Conservation (phyloP, 306 rosid species). For the Prunus mira region DNA sequence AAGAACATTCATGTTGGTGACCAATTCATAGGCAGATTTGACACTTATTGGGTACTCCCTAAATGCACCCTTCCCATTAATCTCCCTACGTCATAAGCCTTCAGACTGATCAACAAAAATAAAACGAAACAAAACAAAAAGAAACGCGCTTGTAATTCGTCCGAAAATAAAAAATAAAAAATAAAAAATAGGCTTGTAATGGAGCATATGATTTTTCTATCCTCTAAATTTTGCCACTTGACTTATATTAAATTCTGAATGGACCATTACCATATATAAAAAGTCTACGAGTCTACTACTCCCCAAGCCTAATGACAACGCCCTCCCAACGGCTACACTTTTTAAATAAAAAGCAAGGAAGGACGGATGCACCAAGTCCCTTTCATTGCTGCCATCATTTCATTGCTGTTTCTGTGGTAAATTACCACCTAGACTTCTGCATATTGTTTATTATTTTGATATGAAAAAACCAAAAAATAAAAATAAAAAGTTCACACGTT, state of each 20-base stretch:
- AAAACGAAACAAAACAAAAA: background rate
- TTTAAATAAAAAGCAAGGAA: constrained; percentile 19
- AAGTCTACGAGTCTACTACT: background rate
- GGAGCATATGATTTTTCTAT: background rate
- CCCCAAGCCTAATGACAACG: constrained; percentile 34
- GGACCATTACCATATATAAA: background rate
- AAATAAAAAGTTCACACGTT: background rate
- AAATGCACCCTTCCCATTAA: too few relatives aligned
- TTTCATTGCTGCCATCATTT: constrained; percentile 31
- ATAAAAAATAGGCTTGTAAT: background rate
- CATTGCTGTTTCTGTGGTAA: constrained; percentile 19
- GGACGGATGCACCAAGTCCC: constrained; percentile 22
- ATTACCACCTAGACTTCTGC: background rate
- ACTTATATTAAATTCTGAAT: background rate
- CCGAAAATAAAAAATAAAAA: too few relatives aligned
- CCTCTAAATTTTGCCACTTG: background rate
- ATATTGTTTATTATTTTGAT: constrained; percentile 12
- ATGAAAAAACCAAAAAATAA: background rate
- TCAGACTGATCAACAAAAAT: background rate
- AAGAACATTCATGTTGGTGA: too few relatives aligned
- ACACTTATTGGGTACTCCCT: too few relatives aligned
- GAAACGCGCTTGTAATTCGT: background rate
- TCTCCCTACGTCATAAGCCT: background rate
- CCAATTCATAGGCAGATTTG: too few relatives aligned
- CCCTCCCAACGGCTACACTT: constrained; percentile 45